Base-by-base conservation (phyloP, 257 asterid species). In the Primulina tabacum region DNA sequence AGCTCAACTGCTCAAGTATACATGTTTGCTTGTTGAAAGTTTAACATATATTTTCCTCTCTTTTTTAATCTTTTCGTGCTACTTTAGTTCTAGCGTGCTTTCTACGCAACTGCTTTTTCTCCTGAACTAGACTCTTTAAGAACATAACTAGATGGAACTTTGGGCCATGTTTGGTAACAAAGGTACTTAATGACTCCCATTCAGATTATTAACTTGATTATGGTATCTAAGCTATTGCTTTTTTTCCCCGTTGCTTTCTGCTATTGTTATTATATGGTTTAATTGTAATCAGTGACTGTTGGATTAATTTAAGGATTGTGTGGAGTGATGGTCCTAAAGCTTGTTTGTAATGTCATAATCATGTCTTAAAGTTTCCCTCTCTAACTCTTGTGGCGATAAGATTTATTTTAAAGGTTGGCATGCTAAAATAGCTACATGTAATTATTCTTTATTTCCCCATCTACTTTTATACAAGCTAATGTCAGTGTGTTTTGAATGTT, bases 231-330 rank as follows among this genome's bases (percentile, higher is more conserved):
- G 17, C 10, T 66, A 6, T 37, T 40, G 67, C 79, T 70, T 35
- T 20, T 76, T 63, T 70, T 20, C 40, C 47, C 34, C 62, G 55
- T 55, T 79, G 68, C 53, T 75, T 18, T 58, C 37, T 50, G 70
- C 76, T 57, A 52, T 43, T 59, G 60, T 55, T 17, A 56, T 62
- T 53, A 8, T 43, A 38, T 64, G 7, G 43, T 65, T n/a, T 29
- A 37, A 33, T 68, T 69, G 20, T 20, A 40, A 16, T 38, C 24
- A 24, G 33, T 61, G 61, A 40, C 20, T 57, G 32, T 26, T 64
- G 11, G 70, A 69, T 65, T 33, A 64, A 47, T 50, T 32, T 58
- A 70, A 68, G 26, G 34, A 63, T 67, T 38, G 60, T 30, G 40
- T 24, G 17, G 62, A 62, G 28, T 70, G 58, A 66, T 38, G 21